These are phyloP conservation scores for Malus sieversii DNA, from an alignment of 306 rosid species.

Conservation along the genomic window DNA sequence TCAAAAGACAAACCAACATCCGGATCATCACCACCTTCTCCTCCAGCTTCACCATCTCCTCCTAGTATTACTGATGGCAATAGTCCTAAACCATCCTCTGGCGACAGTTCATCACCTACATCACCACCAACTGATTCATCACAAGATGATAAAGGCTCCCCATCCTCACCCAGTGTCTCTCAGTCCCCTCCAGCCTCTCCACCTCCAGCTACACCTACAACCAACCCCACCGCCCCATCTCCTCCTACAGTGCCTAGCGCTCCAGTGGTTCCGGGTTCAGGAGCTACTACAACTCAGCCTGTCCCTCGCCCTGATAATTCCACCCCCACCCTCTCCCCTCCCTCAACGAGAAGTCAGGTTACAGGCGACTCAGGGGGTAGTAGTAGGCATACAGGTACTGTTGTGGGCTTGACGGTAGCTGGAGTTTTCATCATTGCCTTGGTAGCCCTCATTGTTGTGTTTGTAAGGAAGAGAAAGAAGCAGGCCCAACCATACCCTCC, in stretches of 20 bases:
- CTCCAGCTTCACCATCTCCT: neutral
- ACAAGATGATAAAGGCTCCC: neutral
- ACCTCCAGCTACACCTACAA: conserved; percentile 4
- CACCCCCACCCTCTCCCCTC: neutral
- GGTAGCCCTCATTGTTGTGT: conserved; percentile 24
- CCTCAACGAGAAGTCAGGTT: neutral
- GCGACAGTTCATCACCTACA: neutral
- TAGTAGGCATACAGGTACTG: conserved; percentile 4
- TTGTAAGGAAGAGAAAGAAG: conserved; percentile 25
- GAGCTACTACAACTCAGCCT: neutral
- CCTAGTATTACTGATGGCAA: neutral
- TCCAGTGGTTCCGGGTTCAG: neutral
- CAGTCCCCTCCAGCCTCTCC: neutral
- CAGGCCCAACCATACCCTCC: conserved; percentile 6
- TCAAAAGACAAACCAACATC: conserved; percentile 9
- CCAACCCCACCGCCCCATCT: neutral
- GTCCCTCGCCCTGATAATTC: neutral
- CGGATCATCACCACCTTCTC: conserved; percentile 21
- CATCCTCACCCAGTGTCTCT: neutral
- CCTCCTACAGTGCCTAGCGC: neutral
- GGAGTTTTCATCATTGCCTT: conserved; percentile 39
- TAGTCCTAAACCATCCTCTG: neutral
- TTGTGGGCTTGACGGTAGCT: conserved; percentile 38
- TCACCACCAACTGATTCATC: neutral
- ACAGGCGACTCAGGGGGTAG: neutral